Evolutionary conservation across 75 land plant species (phyloP), one percentile per base, ranked within the genome.

Genomic region (Sequoia sempervirens): DNA sequence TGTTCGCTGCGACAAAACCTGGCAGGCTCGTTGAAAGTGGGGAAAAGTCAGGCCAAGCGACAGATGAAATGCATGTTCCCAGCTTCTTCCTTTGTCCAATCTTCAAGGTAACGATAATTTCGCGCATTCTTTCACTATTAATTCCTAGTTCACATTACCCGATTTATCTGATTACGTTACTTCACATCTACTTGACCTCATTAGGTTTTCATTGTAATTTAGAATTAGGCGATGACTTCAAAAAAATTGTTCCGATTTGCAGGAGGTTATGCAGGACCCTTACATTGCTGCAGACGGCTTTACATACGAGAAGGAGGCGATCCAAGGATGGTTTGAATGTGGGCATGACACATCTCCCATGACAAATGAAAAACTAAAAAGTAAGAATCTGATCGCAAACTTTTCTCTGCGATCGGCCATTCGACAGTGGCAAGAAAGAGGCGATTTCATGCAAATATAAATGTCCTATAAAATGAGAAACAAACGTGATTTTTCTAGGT

Each of bases 311-410:
- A 58, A 30, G 4, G 88, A 87, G 69, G 86, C 79, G 2, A 72
- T 87, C 36, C 46, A 75, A 45, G 52, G 52, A 50, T 87, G 88
- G 88, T 82, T 87, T 26, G 84, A 80, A 0, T 20, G 83, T 6
- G 88, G 83, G 34, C 82, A 74, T 75, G 80, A 84, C 36, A 82
- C 86, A 15, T 87, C 88, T 10, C 88, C 88, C 41, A 84, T 87
- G 88, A 87, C 88, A 11, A 87, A 87, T 30, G 11, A 84, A 64
- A 87, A 43, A 23, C 83, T 87, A 4, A 34, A 36, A 4, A 85
- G 84, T 41, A 41, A 74, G 34, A 58, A 73, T 73, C 80, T 87
- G 7, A 74, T 81, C 4, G 80, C 88, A 14, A 87, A 87, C 58
- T 82, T 40, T 75, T 40, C 86, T 15, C 76, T 87, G 15, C 66